These are phyloP conservation scores for Aspergillus caelatus DNA, from an alignment of 2,329 filamentous ascomycete species.

Conservation along the genomic window DNA sequence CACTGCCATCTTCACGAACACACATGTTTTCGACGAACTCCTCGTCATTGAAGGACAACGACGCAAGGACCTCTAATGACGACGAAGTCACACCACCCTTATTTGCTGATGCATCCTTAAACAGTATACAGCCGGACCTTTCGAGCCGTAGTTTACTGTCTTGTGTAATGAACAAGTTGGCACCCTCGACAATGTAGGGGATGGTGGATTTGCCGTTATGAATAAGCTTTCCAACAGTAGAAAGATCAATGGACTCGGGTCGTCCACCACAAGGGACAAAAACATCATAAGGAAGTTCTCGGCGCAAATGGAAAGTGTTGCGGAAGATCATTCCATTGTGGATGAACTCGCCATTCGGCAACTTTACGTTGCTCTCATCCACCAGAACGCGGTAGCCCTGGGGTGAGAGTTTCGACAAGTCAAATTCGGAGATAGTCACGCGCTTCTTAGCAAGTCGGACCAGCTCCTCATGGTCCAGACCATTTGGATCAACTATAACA, in stretches of 20 bases:
- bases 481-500: conserved; percentile 90
- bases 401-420: conserved; percentile 79
- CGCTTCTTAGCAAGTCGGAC: conserved; percentile 81
- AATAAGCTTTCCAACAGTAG: conserved; percentile 84
- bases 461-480: conserved; percentile 82
- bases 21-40: conserved; percentile 95
- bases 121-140: conserved; percentile 89
- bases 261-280: conserved; percentile 97
- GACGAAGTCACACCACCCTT: conserved; percentile 98
- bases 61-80: conserved; percentile 92
- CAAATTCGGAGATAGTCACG: conserved; percentile 87
- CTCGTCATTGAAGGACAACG: conserved; percentile 88
- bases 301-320: conserved; percentile 92
- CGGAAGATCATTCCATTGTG: conserved; percentile 94
- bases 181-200: conserved; percentile 95
- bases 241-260: conserved; percentile 93
- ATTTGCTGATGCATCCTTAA: conserved; percentile 98
- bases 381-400: conserved; percentile 90
- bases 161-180: conserved; percentile 98
- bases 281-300: conserved; percentile 74
- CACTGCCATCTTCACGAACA: conserved; percentile 72
- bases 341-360: conserved; percentile 83
- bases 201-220: conserved; percentile 83
- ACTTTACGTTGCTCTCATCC: conserved; percentile 84
- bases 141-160: conserved; percentile 95